Evolutionary conservation across 345 rosid genomes (phyloP).

Genomic region (Kernera saxatilis): DNA sequence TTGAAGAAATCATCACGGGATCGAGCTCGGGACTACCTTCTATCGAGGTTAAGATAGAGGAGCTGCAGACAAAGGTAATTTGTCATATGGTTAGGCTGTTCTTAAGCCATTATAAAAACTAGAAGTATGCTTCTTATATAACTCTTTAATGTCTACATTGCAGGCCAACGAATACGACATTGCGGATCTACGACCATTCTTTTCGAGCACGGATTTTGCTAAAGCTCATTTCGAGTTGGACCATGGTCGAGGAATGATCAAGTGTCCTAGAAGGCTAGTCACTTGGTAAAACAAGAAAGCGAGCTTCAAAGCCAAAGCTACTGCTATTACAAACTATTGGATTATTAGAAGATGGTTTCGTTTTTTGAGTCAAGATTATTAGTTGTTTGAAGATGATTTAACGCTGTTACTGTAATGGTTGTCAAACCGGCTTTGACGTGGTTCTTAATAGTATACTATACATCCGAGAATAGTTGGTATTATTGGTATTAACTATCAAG

Average conservation of each 20-base stretch:
- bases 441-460: no score
- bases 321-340: not conserved
- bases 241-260: conserved; percentile 44
- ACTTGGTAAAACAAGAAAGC: conserved; percentile 25
- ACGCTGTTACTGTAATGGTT: no score
- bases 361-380: no score
- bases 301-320: not conserved
- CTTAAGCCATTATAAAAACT: not conserved
- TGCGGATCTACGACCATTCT: conserved; percentile 66
- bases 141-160: conserved; percentile 4
- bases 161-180: conserved; percentile 92
- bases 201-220: conserved; percentile 63
- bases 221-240: conserved; percentile 68
- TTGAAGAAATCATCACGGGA: conserved; percentile 83
- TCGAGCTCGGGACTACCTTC: conserved; percentile 51
- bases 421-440: no score
- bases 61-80: conserved; percentile 67
- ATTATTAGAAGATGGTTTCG: not conserved
- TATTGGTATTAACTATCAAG: no score
- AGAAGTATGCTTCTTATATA: not conserved
- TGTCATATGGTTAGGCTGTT: not conserved
- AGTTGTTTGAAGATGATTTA: no score
- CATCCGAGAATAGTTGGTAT: no score
- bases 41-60: conserved; percentile 69
- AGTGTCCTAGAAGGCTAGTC: conserved; percentile 39